A percentile compares a stretch with the other conserved stretches of the same genome.
Conservation (phyloP, 2,329 filamentous ascomycete species). For the Penicillium frequentans region DNA sequence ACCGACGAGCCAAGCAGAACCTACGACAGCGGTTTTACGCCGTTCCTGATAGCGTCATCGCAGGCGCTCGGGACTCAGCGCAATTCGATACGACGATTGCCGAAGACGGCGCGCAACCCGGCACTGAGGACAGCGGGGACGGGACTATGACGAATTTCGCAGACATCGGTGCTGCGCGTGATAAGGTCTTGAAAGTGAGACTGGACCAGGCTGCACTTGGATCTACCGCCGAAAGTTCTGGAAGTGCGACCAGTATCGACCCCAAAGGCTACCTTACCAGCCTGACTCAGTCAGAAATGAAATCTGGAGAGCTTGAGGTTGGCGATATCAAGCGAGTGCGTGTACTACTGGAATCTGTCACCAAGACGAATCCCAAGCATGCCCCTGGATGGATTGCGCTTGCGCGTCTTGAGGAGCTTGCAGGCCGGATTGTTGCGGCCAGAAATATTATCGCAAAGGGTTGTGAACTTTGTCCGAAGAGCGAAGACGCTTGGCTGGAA, state of each 20-base stretch:
- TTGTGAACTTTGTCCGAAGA: conserved; percentile 88
- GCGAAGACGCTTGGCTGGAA: conserved; percentile 93
- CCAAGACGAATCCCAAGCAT: conserved; percentile 94
- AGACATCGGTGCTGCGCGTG: conserved; percentile 91
- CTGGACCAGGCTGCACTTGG: conserved; percentile 82
- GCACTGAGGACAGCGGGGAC: conserved; percentile 57
- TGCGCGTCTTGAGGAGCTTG: conserved; percentile 86
- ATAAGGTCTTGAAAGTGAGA: conserved; percentile 93
- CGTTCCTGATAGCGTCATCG: conserved; percentile 92
- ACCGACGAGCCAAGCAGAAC: conserved; percentile 80
- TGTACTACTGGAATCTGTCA: conserved; percentile 90
- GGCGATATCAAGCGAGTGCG: conserved; percentile 94
- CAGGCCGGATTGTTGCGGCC: conserved; percentile 86
- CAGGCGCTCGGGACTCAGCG: conserved; percentile 74
- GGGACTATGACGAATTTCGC: conserved; percentile 98
- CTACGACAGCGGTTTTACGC: conserved; percentile 87
- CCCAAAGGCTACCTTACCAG: conserved; percentile 95
- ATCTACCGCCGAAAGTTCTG: conserved; percentile 68
- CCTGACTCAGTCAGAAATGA: conserved; percentile 76
- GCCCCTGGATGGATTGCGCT: conserved; percentile 95
- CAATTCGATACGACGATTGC: conserved; percentile 87
- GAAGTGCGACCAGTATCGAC: conserved; percentile 87
- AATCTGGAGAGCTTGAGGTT: conserved; percentile 77
- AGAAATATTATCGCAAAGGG: conserved; percentile 85
- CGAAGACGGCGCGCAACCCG: conserved; percentile 67